These are phyloP conservation scores for Phytophthora pinifolia DNA, from an alignment of 352 stramenopile genomes.

Conservation along the genomic window DNA sequence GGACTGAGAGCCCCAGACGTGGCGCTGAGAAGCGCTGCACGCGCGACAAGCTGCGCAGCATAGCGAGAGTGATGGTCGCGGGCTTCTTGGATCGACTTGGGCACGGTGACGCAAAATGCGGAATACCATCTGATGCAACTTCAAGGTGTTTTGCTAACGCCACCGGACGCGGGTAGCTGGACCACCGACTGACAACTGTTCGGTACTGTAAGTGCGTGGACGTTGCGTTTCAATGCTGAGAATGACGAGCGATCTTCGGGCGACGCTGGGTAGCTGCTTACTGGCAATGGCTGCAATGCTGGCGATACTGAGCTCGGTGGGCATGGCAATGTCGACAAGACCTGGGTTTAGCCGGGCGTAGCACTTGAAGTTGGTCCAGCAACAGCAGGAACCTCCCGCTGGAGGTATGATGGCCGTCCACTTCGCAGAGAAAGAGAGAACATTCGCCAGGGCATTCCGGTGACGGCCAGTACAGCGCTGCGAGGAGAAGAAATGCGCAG, in stretches of 20 bases:
- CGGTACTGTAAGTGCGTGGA: slow-evolving; percentile 6
- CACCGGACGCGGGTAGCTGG: slow-evolving; percentile 4
- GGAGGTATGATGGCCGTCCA: neutral
- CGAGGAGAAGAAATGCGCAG: too few relatives aligned
- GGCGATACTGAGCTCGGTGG: neutral
- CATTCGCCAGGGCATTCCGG: too few relatives aligned
- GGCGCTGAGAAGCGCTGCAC: slow-evolving; percentile 1
- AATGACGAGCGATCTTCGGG: slow-evolving; percentile 2
- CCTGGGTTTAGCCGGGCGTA: slow-evolving; percentile 16
- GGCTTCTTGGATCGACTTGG: slow-evolving; percentile 2
- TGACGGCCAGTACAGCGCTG: too few relatives aligned
- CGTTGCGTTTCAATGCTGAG: slow-evolving; percentile 24
- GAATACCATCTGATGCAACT: slow-evolving; percentile 24
- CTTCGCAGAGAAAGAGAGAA: too few relatives aligned
- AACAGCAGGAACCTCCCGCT: neutral
- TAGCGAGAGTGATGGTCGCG: slow-evolving; percentile 18
- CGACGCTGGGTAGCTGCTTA: too few relatives aligned
- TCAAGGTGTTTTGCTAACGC: slow-evolving; percentile 24
- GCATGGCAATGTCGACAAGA: slow-evolving; percentile 7
- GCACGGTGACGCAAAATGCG: slow-evolving; percentile 14
- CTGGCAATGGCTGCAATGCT: too few relatives aligned
- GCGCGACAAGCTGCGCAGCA: slow-evolving; percentile 15
- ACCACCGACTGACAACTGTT: slow-evolving; percentile 1
- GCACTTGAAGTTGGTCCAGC: slow-evolving; percentile 28
- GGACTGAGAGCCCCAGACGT: slow-evolving; percentile 1